Conservation (phyloP, 805 yeast genomes). For the Candida suzukii region DNA sequence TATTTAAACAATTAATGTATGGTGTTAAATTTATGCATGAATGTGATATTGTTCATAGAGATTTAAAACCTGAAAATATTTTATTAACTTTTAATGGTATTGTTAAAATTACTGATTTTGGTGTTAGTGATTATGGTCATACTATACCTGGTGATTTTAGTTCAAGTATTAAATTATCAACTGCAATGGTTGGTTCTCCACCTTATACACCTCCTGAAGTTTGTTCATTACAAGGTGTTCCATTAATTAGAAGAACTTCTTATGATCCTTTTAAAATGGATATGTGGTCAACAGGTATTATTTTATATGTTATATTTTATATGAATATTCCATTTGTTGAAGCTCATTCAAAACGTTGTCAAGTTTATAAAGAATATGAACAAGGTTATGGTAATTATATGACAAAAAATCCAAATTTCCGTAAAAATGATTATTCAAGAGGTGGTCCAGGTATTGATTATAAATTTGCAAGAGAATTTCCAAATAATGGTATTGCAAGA, state of each 20-base stretch:
- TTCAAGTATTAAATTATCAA: slow-evolving; percentile 31
- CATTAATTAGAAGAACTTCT: slow-evolving; percentile 27
- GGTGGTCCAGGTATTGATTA: slow-evolving; percentile 69
- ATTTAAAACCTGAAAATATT: slow-evolving; percentile 89
- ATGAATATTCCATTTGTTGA: slow-evolving; percentile 54
- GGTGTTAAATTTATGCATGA: slow-evolving; percentile 68
- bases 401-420: slow-evolving; percentile 31
- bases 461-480: slow-evolving; percentile 60
- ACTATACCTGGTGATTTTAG: slow-evolving; percentile 45
- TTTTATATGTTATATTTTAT: slow-evolving; percentile 56
- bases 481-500: slow-evolving; percentile 54
- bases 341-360: slow-evolving; percentile 35
- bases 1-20: slow-evolving; percentile 65
- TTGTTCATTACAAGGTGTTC: slow-evolving; percentile 39
- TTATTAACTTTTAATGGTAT: slow-evolving; percentile 52
- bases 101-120: slow-evolving; percentile 87
- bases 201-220: slow-evolving; percentile 85
- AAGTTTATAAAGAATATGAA: slow-evolving; percentile 51
- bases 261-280: slow-evolving; percentile 66
- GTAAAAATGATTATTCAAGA: slow-evolving; percentile 27
- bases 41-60: slow-evolving; percentile 83
- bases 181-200: slow-evolving; percentile 71
- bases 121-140: slow-evolving; percentile 73
- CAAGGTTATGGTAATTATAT: slow-evolving; percentile 30
- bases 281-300: slow-evolving; percentile 69